Percentiles rank a stretch among this genome's conserved stretches.
Conservation (phyloP, 208 protist species). For the Wallacemonas sp. region DNA sequence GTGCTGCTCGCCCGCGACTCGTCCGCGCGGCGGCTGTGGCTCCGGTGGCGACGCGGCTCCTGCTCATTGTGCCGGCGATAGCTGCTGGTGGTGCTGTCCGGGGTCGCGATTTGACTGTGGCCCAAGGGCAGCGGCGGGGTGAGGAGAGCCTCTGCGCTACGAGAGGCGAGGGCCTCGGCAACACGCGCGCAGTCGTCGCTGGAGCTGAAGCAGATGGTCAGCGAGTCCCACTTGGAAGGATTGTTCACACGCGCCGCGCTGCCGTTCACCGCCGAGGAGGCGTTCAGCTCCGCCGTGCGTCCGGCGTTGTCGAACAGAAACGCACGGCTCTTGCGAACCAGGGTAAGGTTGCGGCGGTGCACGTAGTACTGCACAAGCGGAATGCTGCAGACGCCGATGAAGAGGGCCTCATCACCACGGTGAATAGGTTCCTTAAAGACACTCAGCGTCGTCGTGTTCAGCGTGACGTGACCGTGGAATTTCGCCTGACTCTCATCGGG, state of each 20-base stretch:
- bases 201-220: slow-evolving; percentile 48
- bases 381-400: slow-evolving; percentile 70
- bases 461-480: slow-evolving; percentile 44
- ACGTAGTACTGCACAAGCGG: slow-evolving; percentile 63
- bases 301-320: slow-evolving; percentile 78
- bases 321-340: slow-evolving; percentile 37
- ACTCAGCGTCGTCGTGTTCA: slow-evolving; percentile 60
- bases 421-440: slow-evolving; percentile 35
- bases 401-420: slow-evolving; percentile 41
- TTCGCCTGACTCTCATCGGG: slow-evolving; percentile 36
- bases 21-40: too few relatives aligned
- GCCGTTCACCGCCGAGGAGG: slow-evolving; percentile 12
- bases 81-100: slow-evolving; percentile 16
- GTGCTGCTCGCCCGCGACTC: slow-evolving; percentile 6
- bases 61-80: slow-evolving; percentile 24
- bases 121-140: slow-evolving; percentile 19
- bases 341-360: slow-evolving; percentile 31
- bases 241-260: slow-evolving; percentile 20
- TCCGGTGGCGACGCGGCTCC: background rate
- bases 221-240: slow-evolving; percentile 45
- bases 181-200: slow-evolving; percentile 35
- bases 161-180: slow-evolving; percentile 43
- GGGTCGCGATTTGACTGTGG: background rate
- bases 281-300: slow-evolving; percentile 7
- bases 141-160: slow-evolving; percentile 36